phyloP scores from a whole-genome alignment of 345 rosid species.

The Camelina hispida region DNA sequence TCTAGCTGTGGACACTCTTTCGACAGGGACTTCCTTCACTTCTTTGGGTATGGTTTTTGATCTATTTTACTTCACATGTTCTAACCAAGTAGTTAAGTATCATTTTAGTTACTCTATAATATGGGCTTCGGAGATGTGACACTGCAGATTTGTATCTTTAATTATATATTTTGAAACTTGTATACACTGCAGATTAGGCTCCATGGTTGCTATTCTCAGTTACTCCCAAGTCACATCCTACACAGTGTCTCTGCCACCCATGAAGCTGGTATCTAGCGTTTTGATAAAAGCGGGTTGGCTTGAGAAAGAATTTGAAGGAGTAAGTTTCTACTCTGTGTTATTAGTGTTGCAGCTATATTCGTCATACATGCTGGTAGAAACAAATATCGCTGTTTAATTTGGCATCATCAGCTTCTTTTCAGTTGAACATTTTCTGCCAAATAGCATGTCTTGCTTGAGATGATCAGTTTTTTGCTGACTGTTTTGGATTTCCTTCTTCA shows the following conservation, averaged over 20 bases:
- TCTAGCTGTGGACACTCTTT: conserved; percentile 90
- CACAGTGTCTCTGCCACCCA: conserved; percentile 74
- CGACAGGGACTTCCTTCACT: conserved; percentile 74
- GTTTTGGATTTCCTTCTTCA: conserved; percentile 40
- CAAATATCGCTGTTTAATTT: neutral
- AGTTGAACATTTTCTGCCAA: neutral
- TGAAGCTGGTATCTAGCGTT: conserved; percentile 64
- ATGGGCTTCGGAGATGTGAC: neutral
- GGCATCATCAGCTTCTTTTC: neutral
- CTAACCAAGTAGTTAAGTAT: conserved; percentile 6
- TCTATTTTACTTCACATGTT: conserved; percentile 24
- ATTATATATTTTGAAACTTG: conserved; percentile 11
- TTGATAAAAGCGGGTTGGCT: conserved; percentile 59
- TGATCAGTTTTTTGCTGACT: conserved; percentile 21
- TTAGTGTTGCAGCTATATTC: conserved; percentile 5
- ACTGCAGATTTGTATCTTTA: conserved; percentile 3
- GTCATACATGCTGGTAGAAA: neutral
- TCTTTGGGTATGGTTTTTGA: conserved; percentile 81
- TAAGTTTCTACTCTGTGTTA: conserved; percentile 40
- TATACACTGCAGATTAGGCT: conserved; percentile 67
- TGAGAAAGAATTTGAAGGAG: conserved; percentile 62
- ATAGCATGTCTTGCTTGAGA: conserved; percentile 8
- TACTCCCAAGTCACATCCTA: conserved; percentile 77
- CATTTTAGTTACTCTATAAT: neutral
- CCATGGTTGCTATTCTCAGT: conserved; percentile 86